phyloP scores from a whole-genome alignment of 192 early-diverging fungal genomes.

The Coemansia sp. region DNA sequence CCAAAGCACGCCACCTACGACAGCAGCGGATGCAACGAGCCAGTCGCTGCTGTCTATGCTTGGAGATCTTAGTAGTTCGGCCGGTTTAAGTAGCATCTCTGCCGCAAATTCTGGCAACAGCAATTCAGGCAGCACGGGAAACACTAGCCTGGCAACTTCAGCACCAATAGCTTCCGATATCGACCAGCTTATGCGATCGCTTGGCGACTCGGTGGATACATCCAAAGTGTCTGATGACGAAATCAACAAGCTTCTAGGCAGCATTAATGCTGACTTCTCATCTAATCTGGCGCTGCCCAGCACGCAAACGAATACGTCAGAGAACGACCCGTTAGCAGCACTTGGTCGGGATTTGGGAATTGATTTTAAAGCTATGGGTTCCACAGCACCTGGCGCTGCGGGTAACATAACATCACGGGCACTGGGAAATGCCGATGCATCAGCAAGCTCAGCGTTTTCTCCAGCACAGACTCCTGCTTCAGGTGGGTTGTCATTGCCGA shows the following conservation, averaged over 20 bases:
- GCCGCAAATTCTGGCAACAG: slow-evolving; percentile 11
- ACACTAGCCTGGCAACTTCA: slow-evolving; percentile 10
- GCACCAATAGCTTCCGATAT: slow-evolving; percentile 37
- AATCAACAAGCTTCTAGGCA: slow-evolving; percentile 44
- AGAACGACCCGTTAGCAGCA: slow-evolving; percentile 25
- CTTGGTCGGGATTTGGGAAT: slow-evolving; percentile 35
- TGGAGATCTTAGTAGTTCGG: not conserved
- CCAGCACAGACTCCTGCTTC: slow-evolving; percentile 1
- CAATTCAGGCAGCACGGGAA: not conserved
- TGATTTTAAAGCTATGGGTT: slow-evolving; percentile 16
- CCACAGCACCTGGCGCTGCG: not conserved
- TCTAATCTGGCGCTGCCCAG: slow-evolving; percentile 4
- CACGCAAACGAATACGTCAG: not conserved
- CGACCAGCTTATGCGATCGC: slow-evolving; percentile 46
- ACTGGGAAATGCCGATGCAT: not conserved
- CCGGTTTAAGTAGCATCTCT: slow-evolving; percentile 1
- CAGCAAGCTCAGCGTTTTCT: slow-evolving; percentile 5
- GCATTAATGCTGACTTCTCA: slow-evolving; percentile 37
- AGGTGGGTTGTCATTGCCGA: not conserved
- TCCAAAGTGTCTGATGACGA: slow-evolving; percentile 46
- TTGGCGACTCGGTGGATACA: slow-evolving; percentile 31
- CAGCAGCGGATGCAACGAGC: not conserved
- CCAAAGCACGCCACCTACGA: not conserved
- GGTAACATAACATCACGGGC: not conserved
- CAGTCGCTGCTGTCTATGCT: slow-evolving; percentile 3